phyloP scores from a whole-genome alignment of 371 early-diverging fungal genomes.

The Mucor piriformis region DNA sequence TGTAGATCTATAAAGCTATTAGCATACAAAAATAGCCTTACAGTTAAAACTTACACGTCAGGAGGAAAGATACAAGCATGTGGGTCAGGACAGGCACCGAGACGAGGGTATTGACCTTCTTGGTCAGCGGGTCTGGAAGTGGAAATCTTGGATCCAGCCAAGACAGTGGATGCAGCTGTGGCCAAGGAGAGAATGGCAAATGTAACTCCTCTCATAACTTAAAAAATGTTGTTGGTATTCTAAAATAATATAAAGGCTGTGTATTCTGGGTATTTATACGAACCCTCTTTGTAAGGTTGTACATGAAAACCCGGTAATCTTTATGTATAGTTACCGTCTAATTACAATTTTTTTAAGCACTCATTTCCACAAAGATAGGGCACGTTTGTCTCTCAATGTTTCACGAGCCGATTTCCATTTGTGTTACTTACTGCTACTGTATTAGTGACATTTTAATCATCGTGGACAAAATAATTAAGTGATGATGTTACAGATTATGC shows the following conservation, averaged over 20 bases:
- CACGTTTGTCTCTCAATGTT: background rate
- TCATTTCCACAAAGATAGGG: background rate
- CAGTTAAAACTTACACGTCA: conserved; percentile 43
- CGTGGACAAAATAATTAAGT: background rate
- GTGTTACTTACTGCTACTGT: background rate
- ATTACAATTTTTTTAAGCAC: background rate
- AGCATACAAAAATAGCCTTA: background rate
- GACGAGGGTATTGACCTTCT: conserved; percentile 59
- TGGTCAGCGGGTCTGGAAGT: conserved; percentile 41
- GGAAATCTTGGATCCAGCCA: conserved; percentile 18
- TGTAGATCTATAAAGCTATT: conserved; percentile 38
- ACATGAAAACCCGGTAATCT: background rate
- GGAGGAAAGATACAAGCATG: conserved; percentile 62
- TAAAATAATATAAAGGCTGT: background rate
- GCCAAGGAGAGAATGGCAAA: conserved; percentile 26
- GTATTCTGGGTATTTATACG: background rate
- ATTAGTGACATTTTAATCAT: background rate
- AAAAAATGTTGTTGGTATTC: background rate
- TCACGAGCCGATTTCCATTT: background rate
- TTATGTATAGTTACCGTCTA: background rate
- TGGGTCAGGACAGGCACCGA: conserved; percentile 58
- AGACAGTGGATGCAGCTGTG: conserved; percentile 21
- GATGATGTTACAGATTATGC: too few relatives aligned
- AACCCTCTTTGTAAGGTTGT: background rate
- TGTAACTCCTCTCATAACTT: conserved; percentile 22